Percentiles rank a stretch among this genome's conserved stretches.
These are phyloP conservation scores for Lithospermum erythrorhizon DNA, from an alignment of 257 asterid species.

Conservation along the genomic window DNA sequence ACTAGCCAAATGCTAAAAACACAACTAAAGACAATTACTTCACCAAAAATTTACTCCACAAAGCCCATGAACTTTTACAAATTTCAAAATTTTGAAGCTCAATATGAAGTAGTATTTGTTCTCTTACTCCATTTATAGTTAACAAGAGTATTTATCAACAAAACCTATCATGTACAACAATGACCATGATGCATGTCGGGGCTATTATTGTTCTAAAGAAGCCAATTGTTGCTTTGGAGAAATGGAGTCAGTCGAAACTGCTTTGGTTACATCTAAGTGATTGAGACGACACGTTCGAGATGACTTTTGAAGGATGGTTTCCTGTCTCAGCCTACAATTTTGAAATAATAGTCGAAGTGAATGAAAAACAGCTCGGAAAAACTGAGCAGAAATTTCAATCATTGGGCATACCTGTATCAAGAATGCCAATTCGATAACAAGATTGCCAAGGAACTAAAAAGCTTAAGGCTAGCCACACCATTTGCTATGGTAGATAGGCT, in stretches of 20 bases:
- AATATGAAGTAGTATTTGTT: no score
- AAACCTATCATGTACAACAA: no score
- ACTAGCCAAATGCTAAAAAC: no score
- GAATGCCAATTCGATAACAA: slow-evolving; percentile 87
- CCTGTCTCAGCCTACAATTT: neutral
- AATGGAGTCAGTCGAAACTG: neutral
- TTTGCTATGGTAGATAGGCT: slow-evolving; percentile 83
- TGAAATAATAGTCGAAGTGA: neutral
- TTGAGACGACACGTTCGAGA: neutral
- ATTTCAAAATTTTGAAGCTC: no score
- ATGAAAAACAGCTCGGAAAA: no score
- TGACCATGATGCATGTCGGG: neutral
- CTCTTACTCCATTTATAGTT: no score
- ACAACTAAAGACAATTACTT: no score
- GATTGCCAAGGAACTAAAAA: slow-evolving; percentile 69
- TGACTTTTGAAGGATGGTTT: neutral
- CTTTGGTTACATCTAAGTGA: neutral
- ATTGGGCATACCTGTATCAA: slow-evolving; percentile 81
- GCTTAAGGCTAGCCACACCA: slow-evolving; percentile 85
- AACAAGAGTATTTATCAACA: no score
- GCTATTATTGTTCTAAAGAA: neutral
- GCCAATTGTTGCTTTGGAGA: neutral
- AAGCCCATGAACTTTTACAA: no score
- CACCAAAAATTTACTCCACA: no score
- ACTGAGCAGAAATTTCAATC: no score